These are phyloP conservation scores for Alnus rubra DNA, from an alignment of 306 rosid species.

Conservation along the genomic window DNA sequence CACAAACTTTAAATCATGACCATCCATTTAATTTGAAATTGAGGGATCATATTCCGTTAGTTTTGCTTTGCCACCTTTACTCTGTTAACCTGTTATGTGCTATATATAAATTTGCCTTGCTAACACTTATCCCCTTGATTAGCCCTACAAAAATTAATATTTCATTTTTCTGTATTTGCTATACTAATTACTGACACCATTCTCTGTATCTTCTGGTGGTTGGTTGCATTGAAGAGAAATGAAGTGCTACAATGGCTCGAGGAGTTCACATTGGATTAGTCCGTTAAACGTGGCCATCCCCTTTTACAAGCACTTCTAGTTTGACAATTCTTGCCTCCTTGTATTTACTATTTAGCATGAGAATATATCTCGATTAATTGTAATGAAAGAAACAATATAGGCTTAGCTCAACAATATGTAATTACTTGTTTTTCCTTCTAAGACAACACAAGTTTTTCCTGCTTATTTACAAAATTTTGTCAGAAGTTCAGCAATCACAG, in stretches of 20 bases:
- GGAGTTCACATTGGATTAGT: conserved; percentile 71
- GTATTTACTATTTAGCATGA: neutral
- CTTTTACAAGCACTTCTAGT: conserved; percentile 6
- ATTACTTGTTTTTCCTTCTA: neutral
- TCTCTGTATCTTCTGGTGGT: conserved; percentile 23
- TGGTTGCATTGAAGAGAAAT: conserved; percentile 66
- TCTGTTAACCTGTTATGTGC: neutral
- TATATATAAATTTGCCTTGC: neutral
- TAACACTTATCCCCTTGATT: neutral
- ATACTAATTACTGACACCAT: conserved; percentile 22
- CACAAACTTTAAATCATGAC: too few species aligned
- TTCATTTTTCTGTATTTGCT: neutral
- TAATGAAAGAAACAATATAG: neutral
- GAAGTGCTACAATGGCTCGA: conserved; percentile 89
- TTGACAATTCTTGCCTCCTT: conserved; percentile 11
- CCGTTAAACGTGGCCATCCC: neutral
- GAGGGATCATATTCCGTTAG: too few species aligned
- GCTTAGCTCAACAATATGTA: neutral
- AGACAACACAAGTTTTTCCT: neutral
- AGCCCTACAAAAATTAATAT: neutral
- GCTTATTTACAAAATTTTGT: neutral
- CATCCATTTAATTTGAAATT: too few species aligned
- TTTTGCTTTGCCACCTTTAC: neutral
- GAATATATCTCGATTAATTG: conserved; percentile 7
- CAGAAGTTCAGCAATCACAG: neutral